Conservation (phyloP, 2,329 filamentous ascomycete genomes). For the Neofusicoccum ribis region DNA sequence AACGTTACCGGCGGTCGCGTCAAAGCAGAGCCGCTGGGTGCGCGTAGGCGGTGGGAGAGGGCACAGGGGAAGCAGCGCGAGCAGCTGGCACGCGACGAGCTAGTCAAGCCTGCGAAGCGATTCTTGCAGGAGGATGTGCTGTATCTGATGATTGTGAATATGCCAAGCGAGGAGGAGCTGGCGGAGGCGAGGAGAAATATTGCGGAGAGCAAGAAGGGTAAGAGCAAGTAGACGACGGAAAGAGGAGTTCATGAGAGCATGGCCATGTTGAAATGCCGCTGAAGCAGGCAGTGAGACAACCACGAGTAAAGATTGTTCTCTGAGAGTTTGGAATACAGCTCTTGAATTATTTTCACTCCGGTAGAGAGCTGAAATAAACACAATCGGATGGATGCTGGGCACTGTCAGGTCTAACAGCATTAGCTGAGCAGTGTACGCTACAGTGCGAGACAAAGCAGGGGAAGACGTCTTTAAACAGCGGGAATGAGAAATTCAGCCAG, state of each 20-base stretch:
- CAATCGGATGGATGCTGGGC: too few species aligned
- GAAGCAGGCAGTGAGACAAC: too few species aligned
- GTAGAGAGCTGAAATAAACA: too few species aligned
- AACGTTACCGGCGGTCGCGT: slow-evolving; percentile 16
- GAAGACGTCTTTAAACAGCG: too few species aligned
- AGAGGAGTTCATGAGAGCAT: not conserved
- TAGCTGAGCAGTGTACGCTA: too few species aligned
- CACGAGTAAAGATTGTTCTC: too few species aligned
- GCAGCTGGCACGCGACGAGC: not conserved
- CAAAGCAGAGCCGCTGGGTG: not conserved
- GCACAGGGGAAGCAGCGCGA: not conserved
- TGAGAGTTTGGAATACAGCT: too few species aligned
- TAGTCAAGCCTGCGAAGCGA: slow-evolving; percentile 11
- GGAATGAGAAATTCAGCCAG: too few species aligned
- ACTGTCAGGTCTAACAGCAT: too few species aligned
- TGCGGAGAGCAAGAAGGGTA: not conserved
- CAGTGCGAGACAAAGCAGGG: too few species aligned
- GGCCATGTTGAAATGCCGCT: not conserved
- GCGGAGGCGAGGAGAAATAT: slow-evolving; percentile 16
- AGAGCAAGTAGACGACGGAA: not conserved
- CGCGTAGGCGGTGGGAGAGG: not conserved
- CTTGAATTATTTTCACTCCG: too few species aligned
- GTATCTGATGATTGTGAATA: slow-evolving; percentile 25
- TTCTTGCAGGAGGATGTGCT: slow-evolving; percentile 22
- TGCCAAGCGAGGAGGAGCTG: slow-evolving; percentile 21